Conservation (phyloP, 768 basidiomycete genomes). For the Phaffia tasmanica region DNA sequence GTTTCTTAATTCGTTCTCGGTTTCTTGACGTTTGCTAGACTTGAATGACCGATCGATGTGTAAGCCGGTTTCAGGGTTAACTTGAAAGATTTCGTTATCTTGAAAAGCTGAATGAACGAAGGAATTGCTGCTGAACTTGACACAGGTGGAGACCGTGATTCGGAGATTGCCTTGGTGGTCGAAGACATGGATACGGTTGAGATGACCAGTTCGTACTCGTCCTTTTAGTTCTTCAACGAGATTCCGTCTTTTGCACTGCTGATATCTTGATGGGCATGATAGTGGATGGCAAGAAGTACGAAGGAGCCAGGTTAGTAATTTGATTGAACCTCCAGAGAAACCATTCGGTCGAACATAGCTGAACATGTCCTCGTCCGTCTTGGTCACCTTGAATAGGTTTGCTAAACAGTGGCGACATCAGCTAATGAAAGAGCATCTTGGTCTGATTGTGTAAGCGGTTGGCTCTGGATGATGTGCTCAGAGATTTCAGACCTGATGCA, state of each 20-base stretch:
- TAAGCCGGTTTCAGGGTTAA: too few relatives aligned
- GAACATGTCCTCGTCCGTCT: too few relatives aligned
- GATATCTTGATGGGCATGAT: too few relatives aligned
- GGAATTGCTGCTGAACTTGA: background rate
- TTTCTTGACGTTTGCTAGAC: slow-evolving; percentile 1
- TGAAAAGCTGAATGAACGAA: background rate
- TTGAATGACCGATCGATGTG: slow-evolving; percentile 23
- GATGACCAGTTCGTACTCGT: slow-evolving; percentile 41
- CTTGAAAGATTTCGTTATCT: too few relatives aligned
- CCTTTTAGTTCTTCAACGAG: background rate
- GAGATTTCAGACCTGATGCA: too few relatives aligned
- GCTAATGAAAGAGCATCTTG: slow-evolving; percentile 26
- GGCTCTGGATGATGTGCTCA: too few relatives aligned
- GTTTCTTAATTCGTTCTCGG: background rate
- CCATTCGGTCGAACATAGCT: too few relatives aligned
- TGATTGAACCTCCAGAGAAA: too few relatives aligned
- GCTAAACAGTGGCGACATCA: slow-evolving; percentile 23
- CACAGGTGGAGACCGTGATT: slow-evolving; percentile 36
- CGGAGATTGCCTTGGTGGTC: slow-evolving; percentile 77
- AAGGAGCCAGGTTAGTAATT: background rate
- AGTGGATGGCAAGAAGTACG: slow-evolving; percentile 23
- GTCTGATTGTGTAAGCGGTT: slow-evolving; percentile 14
- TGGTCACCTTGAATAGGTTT: background rate
- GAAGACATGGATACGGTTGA: slow-evolving; percentile 73
- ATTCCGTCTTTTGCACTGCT: too few relatives aligned